Base-by-base conservation (phyloP, 225 moss, liverwort and hornwort species). In the Asterella californica region DNA sequence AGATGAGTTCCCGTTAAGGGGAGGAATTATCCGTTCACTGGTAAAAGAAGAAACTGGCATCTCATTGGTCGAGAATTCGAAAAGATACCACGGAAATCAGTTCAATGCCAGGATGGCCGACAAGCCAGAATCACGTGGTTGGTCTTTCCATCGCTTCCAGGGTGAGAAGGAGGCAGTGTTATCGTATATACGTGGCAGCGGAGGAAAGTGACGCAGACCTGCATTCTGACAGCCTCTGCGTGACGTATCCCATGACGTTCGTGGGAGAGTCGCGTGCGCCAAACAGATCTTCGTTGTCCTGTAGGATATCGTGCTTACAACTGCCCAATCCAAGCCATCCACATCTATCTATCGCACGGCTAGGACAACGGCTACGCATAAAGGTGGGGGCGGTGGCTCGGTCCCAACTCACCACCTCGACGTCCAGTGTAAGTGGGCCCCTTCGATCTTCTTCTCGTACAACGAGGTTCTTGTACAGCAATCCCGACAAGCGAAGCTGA, bases 311-410 rank as follows among this genome's bases (percentile, higher is more conserved):
- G 61, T 61, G 61, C n/a, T 25, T 21, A 27, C 19, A 27, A 6
- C 6, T 9, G n/a, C 9, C n/a, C n/a, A 25, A 61, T 27, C 61
- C 11, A 25, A n/a, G 11, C 57, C 27, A 11, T 61, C 25, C 25
- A 61, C 2, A n/a, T 61, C 0, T n/a, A n/a, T 27, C 5, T 27
- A 61, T 61, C 61, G 5, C 19, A 61, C 27, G 61, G 61, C n/a
- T 21, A 27, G 5, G n/a, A 5, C n/a, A 25, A 10, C 19, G 9
- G 67, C 65, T 29, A 67, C 34, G 12, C 61, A 6, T 36, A 67
- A 67, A 67, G 67, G 67, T 36, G 34, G 42, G 67, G 67, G 67
- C 67, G 67, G 67, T 67, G 67, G 32, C 33, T 67, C 33, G 67
- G 67, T 67, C 67, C 67, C 67, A n/a, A 33, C 67, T 34, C 14